Base-by-base conservation (phyloP, 305 asterid genomes). In the Plantago coronopus region DNA sequence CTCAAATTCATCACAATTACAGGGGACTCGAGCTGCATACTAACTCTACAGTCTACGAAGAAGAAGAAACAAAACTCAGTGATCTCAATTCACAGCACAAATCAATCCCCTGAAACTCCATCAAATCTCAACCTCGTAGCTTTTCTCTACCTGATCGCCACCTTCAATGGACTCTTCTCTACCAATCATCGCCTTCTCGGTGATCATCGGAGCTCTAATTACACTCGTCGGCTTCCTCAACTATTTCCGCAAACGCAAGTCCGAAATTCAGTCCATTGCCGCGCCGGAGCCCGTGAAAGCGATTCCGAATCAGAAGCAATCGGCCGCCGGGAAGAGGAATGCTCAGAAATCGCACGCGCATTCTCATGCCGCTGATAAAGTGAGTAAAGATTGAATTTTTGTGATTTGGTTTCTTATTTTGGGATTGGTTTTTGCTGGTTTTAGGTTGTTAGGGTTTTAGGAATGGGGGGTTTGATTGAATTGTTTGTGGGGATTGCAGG, bases 301-400 rank as follows among this genome's bases (percentile, higher is more conserved):
- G 27, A 73, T 70, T 61, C 75, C 61, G 43, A 79, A 46, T 37
- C 34, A 70, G 67, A 82, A 74, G 75, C 79, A 77, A 20, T 56
- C 73, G 22, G 80, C 65, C 25, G 60, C 66, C 42, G 84, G 66
- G 27, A 90, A 77, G 78, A 90, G 88, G 79, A 29, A 75, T 56
- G 89, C 79, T 43, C 74, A 77, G 57, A 94, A 87, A 77, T 59
- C 86, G 40, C 91, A 76, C 54, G 55, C 89, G 40, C 96, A 81
- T 69, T 76, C 84, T 25, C 91, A 86, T 63, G 79, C 88, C 60
- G 77, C 83, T 50, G 95, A 94, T 77, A 90, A 87, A 83, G 99
- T n/a, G n/a, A n/a, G n/a, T 89, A 76, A 55, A 4, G 59, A 67
- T 58, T 61, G 59, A 58, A 20, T 38, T 48, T 48, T 42, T 62